Base-by-base conservation (phyloP, 164 flowering plant species). In the Tetrastigma voinierianum region DNA sequence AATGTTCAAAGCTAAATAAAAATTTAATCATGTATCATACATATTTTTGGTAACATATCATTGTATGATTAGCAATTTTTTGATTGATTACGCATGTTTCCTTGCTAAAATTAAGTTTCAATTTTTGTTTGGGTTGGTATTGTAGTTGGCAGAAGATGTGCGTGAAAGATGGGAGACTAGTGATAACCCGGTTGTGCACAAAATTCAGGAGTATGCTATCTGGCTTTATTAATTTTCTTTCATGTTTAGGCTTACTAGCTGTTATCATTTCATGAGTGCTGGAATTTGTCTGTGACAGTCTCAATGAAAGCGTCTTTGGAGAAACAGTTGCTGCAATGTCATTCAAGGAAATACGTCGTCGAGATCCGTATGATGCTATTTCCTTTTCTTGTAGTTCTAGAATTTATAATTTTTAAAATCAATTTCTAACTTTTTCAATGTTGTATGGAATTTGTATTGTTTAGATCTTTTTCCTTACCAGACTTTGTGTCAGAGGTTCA, bases 121-220 rank as follows among this genome's bases (percentile, higher is more conserved):
- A 62, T 23, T 48, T 17, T 11, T 59, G 21, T 67, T 6, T 56
- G 59, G 46, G 19, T 59, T 74, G 63, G 20, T 18, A 67, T 67
- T 80, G 66, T 89, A 96, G 99, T 66, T 93, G 56, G 97, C 87
- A 44, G 99, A 93, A 72, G 98, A 91, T 72, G 43, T 91, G 83
- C 80, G 86, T 64, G 99, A 96, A 75, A 83, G 83, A 68, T 93
- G 95, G 97, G 99, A 96, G 68, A 93, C 98, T 20, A 86, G 92
- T 78, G 99, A 91, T 69, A 77, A 76, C 70, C 96, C 95, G 19
- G 89, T 91, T 67, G 93, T 96, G 69, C 95, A 93, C 78, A 96
- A 96, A 81, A 90, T 96, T 67, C 97, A 96, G 76, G 98, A 93
- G 99, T 96, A 84, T 47, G 83, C 51, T 18, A 1, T 49, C 20